A percentile compares a stretch with the other conserved stretches of the same genome.
phyloP scores from a whole-genome alignment of 345 rosid genomes.

The Pseudoturritis turrita region DNA sequence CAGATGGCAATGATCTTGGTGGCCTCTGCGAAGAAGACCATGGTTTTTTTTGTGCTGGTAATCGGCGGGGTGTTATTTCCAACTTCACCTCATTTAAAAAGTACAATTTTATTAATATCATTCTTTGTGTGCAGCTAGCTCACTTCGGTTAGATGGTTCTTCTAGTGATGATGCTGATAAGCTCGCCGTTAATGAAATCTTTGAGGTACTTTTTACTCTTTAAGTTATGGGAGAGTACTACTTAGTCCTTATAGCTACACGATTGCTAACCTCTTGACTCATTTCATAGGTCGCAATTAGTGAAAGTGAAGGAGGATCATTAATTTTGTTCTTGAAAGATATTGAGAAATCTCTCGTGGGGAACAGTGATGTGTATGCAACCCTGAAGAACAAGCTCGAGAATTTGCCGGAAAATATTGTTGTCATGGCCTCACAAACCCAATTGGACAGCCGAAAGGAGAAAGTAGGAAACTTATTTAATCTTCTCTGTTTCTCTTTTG shows the following conservation, averaged over 20 bases:
- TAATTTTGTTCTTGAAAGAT: slow-evolving; percentile 84
- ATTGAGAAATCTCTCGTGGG: slow-evolving; percentile 80
- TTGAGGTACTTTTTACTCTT: slow-evolving; percentile 54
- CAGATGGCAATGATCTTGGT: slow-evolving; percentile 93
- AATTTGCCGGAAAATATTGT: slow-evolving; percentile 69
- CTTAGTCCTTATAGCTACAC: slow-evolving; percentile 5
- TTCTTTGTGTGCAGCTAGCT: slow-evolving; percentile 48
- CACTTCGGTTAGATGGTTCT: slow-evolving; percentile 76
- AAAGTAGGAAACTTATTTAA: slow-evolving; percentile 45
- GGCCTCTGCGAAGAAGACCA: slow-evolving; percentile 87
- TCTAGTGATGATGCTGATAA: slow-evolving; percentile 79
- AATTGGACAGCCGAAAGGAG: slow-evolving; percentile 89
- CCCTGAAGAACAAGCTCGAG: slow-evolving; percentile 73
- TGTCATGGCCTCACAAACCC: slow-evolving; percentile 88
- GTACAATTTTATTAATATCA: background rate
- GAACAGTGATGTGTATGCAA: slow-evolving; percentile 60
- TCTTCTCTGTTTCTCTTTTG: background rate
- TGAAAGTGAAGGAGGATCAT: slow-evolving; percentile 67
- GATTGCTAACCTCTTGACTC: slow-evolving; percentile 10
- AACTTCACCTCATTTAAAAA: background rate
- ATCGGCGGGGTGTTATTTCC: background rate
- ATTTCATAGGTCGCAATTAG: slow-evolving; percentile 55
- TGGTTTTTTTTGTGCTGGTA: slow-evolving; percentile 94
- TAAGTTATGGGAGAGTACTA: slow-evolving; percentile 2
- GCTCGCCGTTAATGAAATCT: slow-evolving; percentile 77